These are phyloP conservation scores for Heliamphora pulchella DNA, from an alignment of 179 eudicot genomes.

Conservation along the genomic window DNA sequence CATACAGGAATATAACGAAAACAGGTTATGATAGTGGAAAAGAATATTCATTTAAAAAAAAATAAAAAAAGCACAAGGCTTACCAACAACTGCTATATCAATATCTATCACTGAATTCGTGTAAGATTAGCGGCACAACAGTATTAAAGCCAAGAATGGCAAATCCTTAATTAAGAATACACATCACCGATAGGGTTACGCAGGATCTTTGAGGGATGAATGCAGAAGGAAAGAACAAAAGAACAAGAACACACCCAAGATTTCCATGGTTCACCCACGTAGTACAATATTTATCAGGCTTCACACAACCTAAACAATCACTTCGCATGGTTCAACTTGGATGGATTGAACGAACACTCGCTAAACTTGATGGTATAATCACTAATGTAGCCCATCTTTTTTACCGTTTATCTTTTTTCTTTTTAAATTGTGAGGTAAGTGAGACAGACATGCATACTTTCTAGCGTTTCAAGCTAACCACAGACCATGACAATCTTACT, in stretches of 20 bases:
- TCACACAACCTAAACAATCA: too few relatives aligned
- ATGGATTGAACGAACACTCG: background rate
- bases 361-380: background rate
- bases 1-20: background rate
- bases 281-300: too few relatives aligned
- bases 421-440: background rate
- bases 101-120: background rate
- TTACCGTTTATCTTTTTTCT: background rate
- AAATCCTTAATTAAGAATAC: background rate
- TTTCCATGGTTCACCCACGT: too few relatives aligned
- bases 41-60: background rate
- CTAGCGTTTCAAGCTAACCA: background rate
- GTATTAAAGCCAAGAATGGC: background rate
- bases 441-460: background rate
- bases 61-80: background rate
- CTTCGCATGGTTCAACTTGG: conserved; percentile 6
- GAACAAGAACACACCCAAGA: too few relatives aligned
- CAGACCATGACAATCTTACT: background rate
- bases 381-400: background rate
- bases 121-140: background rate
- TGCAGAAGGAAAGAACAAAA: too few relatives aligned
- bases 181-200: background rate
- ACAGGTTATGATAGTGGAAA: background rate
- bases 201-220: too few relatives aligned
- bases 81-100: background rate